Percentiles rank a stretch among this genome's conserved stretches.
These are phyloP conservation scores for Auricularia cornea DNA, from an alignment of 768 basidiomycete genomes.

Conservation along the genomic window DNA sequence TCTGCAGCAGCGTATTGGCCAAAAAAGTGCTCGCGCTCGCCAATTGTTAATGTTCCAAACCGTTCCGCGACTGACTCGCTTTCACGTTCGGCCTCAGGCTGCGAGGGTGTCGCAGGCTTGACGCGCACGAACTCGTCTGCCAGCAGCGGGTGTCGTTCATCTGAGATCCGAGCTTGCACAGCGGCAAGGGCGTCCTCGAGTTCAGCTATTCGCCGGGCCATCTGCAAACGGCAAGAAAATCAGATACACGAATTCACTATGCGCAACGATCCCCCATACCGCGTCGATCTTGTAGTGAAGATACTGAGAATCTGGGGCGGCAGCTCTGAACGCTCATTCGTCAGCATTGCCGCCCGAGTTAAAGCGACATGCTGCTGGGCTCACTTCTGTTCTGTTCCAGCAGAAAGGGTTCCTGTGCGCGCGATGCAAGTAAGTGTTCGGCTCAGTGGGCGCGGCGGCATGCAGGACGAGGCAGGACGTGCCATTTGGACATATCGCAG, in stretches of 20 bases:
- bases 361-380: neutral
- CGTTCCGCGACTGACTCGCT: neutral
- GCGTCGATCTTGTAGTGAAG: neutral
- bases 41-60: neutral
- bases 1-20: neutral
- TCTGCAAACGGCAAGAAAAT: no score
- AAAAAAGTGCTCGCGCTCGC: neutral
- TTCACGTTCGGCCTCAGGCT: neutral
- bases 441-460: neutral
- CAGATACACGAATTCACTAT: no score
- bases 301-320: neutral
- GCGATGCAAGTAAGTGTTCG: no score
- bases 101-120: slow-evolving; percentile 39
- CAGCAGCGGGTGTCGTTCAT: slow-evolving; percentile 58
- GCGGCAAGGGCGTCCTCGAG: slow-evolving; percentile 62
- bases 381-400: neutral
- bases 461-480: neutral
- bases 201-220: slow-evolving; percentile 22
- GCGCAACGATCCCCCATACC: neutral
- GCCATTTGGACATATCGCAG: slow-evolving; percentile 43
- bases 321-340: neutral
- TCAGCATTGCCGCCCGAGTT: neutral
- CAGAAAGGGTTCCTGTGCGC: neutral
- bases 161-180: slow-evolving; percentile 38
- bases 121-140: slow-evolving; percentile 63